These are phyloP conservation scores for Sugiyamaella chiloensis DNA, from an alignment of 805 yeast genomes.

Conservation along the genomic window DNA sequence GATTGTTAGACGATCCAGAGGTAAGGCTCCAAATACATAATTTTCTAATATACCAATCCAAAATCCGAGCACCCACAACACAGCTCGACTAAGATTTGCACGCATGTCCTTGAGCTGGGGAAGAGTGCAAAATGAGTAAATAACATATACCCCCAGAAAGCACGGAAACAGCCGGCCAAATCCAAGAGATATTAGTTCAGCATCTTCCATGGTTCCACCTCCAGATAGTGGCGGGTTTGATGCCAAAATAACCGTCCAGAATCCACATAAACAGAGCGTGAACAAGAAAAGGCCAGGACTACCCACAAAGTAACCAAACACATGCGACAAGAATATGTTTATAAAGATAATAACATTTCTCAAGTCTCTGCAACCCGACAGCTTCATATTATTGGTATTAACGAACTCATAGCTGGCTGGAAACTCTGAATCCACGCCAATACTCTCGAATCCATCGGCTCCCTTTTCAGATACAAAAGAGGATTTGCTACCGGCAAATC, in stretches of 20 bases:
- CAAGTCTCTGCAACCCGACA: constrained; percentile 66
- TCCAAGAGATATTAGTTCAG: constrained; percentile 64
- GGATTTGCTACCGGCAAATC: constrained; percentile 51
- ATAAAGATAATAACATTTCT: constrained; percentile 53
- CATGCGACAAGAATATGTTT: constrained; percentile 59
- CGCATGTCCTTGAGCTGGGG: constrained; percentile 26
- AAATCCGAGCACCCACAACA: constrained; percentile 74
- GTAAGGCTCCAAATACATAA: constrained; percentile 81
- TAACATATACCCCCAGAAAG: constrained; percentile 62
- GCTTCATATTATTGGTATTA: constrained; percentile 33
- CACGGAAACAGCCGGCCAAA: constrained; percentile 74
- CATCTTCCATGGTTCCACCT: constrained; percentile 51
- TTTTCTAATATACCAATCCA: constrained; percentile 86
- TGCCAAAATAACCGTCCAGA: constrained; percentile 76
- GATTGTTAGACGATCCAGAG: constrained; percentile 77
- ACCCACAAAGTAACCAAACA: constrained; percentile 43
- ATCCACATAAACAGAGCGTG: constrained; percentile 61
- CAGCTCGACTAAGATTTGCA: constrained; percentile 36
- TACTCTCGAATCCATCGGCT: constrained; percentile 47
- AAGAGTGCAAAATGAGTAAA: constrained; percentile 46
- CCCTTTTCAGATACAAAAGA: constrained; percentile 53
- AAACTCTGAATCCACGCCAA: constrained; percentile 67
- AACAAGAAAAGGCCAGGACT: constrained; percentile 58
- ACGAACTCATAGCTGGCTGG: constrained; percentile 68
- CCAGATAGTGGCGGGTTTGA: constrained; percentile 65